Percentiles rank a stretch among this genome's conserved stretches.
phyloP scores from a whole-genome alignment of 129 eudicot genomes.

The Silybum marianum region DNA sequence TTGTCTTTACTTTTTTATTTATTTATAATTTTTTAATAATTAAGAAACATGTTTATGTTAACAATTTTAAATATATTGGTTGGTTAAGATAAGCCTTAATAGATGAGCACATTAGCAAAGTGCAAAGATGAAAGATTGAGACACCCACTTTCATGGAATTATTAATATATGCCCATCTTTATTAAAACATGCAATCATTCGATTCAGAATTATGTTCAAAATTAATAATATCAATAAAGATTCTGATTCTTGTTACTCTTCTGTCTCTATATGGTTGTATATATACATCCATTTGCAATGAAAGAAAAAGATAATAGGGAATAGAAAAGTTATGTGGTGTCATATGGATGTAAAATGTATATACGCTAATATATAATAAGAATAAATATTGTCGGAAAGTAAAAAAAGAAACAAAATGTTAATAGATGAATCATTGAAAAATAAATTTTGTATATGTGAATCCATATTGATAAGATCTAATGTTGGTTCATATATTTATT shows the following conservation, averaged over 20 bases:
- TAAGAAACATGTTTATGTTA: not conserved
- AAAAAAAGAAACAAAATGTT: no score
- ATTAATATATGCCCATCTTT: not conserved
- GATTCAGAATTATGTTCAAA: not conserved
- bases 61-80: not conserved
- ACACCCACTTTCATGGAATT: slow-evolving; percentile 10
- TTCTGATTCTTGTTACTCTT: not conserved
- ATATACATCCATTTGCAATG: not conserved
- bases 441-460: no score
- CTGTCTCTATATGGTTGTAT: not conserved
- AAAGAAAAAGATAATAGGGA: not conserved
- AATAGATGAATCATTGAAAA: no score
- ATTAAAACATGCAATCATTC: not conserved
- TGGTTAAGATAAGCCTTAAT: slow-evolving; percentile 23
- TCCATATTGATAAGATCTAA: no score
- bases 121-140: slow-evolving; percentile 25
- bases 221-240: not conserved
- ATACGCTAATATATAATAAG: no score
- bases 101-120: slow-evolving; percentile 1
- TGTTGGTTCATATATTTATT: no score
- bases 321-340: no score
- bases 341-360: no score
- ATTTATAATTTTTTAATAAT: not conserved
- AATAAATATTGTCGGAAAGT: no score
- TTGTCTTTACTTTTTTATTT: slow-evolving; percentile 1